A percentile compares a stretch with the other conserved stretches of the same genome.
phyloP scores from a whole-genome alignment of 306 rosid species.

The Cucumis cinereus region DNA sequence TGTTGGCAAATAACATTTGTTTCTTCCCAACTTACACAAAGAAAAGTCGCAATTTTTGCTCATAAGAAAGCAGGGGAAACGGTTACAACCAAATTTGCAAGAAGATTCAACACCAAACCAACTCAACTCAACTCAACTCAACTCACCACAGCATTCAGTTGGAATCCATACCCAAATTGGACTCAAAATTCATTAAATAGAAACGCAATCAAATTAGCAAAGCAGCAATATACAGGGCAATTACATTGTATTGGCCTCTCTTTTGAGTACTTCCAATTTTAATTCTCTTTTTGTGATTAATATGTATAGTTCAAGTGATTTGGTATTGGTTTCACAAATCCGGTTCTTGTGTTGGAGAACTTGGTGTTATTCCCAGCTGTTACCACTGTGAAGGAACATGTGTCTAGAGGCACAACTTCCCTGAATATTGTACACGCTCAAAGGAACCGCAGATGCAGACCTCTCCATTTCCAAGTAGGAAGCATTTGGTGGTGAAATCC shows the following conservation, averaged over 20 bases:
- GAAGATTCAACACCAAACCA: not conserved
- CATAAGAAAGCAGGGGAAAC: not conserved
- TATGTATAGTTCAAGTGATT: not conserved
- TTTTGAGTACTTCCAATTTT: not conserved
- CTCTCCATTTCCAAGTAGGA: slow-evolving; percentile 6
- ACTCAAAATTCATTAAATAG: not conserved
- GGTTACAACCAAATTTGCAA: not conserved
- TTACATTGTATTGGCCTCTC: not conserved
- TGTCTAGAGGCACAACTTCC: slow-evolving; percentile 20
- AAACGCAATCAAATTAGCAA: not conserved
- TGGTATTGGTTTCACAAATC: not conserved
- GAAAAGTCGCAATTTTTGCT: not conserved
- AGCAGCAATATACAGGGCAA: not conserved
- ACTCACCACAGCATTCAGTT: not conserved
- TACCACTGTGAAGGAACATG: slow-evolving; percentile 39
- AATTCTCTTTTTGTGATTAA: not conserved
- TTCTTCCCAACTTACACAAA: not conserved
- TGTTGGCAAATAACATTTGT: not conserved
- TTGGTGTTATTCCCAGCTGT: slow-evolving; percentile 41
- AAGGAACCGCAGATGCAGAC: slow-evolving; percentile 23
- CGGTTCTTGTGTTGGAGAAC: not conserved
- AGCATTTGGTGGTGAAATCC: slow-evolving; percentile 11
- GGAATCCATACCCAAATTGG: not conserved
- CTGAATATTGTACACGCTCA: slow-evolving; percentile 23
- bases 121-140: not conserved